Conservation (phyloP, 2,329 filamentous ascomycete genomes). For the Penicillium sp. region DNA sequence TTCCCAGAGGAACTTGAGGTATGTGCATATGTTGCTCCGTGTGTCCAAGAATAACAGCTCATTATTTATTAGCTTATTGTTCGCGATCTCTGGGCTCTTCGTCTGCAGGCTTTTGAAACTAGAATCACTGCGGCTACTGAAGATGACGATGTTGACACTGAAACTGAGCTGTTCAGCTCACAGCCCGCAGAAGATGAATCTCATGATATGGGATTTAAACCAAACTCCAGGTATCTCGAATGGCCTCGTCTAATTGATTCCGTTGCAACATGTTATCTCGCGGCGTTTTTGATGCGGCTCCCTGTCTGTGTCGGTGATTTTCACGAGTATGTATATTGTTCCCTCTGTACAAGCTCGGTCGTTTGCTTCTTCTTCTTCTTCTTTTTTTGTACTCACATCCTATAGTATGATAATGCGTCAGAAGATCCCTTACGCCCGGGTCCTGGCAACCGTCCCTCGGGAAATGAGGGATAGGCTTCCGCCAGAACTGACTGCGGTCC, state of each 20-base stretch:
- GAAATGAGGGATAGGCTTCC: conserved; percentile 48
- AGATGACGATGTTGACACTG: conserved; percentile 35
- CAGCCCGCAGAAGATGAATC: conserved; percentile 53
- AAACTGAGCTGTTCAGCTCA: conserved; percentile 58
- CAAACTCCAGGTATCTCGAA: conserved; percentile 33
- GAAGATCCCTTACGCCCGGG: conserved; percentile 69
- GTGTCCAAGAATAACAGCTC: neutral
- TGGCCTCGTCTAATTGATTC: conserved; percentile 71
- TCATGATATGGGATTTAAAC: conserved; percentile 33
- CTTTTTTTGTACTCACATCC: conserved; percentile 8
- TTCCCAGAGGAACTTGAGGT: conserved; percentile 73
- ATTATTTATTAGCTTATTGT: conserved; percentile 55
- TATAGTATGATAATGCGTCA: conserved; percentile 58
- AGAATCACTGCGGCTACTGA: conserved; percentile 42
- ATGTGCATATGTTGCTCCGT: neutral
- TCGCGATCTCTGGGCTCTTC: conserved; percentile 80
- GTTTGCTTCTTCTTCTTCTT: too few relatives aligned
- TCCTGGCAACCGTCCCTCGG: conserved; percentile 47
- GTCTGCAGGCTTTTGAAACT: conserved; percentile 58
- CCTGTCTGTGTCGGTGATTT: conserved; percentile 75
- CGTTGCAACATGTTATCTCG: conserved; percentile 76
- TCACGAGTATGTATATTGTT: conserved; percentile 40
- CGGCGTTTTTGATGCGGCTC: conserved; percentile 68
- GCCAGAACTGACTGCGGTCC: conserved; percentile 37
- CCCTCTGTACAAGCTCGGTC: neutral